A percentile compares a stretch with the other conserved stretches of the same genome.
Conservation (phyloP, 2,329 filamentous ascomycete species). For the Venturia aucupariae region DNA sequence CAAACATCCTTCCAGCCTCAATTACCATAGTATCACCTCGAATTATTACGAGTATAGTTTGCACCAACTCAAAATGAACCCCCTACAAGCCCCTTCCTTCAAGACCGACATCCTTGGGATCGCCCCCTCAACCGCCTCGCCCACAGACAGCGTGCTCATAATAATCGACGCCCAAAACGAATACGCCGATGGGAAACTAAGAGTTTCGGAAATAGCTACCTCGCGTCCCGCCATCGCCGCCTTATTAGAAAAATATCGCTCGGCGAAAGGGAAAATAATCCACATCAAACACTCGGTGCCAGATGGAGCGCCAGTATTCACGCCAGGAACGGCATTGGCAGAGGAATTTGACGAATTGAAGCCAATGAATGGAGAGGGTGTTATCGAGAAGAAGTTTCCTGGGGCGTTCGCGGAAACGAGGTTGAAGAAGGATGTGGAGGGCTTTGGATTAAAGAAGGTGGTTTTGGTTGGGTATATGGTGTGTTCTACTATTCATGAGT, state of each 20-base stretch:
- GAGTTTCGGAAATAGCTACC: conserved; percentile 43
- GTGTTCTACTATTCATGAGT: conserved; percentile 11
- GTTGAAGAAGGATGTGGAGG: conserved; percentile 40
- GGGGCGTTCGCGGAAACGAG: conserved; percentile 53
- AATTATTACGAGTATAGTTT: too few species aligned
- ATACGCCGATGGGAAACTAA: conserved; percentile 50
- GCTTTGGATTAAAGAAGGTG: conserved; percentile 46
- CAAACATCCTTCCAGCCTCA: background rate
- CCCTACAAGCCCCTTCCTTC: conserved; percentile 9
- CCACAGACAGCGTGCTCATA: conserved; percentile 50
- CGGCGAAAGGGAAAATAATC: conserved; percentile 44
- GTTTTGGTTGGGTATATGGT: conserved; percentile 53
- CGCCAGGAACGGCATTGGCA: conserved; percentile 49
- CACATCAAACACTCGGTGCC: conserved; percentile 54
- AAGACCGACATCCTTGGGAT: conserved; percentile 40
- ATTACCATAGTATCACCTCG: too few species aligned
- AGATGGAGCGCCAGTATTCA: conserved; percentile 56
- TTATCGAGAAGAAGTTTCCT: conserved; percentile 48
- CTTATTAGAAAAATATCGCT: conserved; percentile 53
- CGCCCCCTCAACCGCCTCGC: conserved; percentile 45
- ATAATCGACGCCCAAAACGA: conserved; percentile 67
- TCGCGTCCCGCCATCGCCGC: conserved; percentile 48
- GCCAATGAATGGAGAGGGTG: conserved; percentile 45
- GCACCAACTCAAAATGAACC: background rate
- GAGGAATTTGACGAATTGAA: conserved; percentile 52